Evolutionary conservation across 1,284 basidiomycete species (phyloP).

Genomic region (Waitea zeae): DNA sequence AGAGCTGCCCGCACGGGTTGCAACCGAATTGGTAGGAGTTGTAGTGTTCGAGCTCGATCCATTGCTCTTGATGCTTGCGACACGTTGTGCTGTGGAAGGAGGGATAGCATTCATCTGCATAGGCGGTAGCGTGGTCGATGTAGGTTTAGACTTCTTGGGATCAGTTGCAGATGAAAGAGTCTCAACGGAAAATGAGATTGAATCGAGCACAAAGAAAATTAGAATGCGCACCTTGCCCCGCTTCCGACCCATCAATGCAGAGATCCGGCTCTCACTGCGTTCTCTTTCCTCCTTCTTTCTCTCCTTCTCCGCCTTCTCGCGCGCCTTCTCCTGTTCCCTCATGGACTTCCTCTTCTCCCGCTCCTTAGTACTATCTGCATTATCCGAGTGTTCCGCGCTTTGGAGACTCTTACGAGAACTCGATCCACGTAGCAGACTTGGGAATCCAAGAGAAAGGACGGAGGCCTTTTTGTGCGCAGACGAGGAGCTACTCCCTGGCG

Average conservation of each 20-base stretch:
- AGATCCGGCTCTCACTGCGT: constrained; percentile 70
- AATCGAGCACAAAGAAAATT: constrained; percentile 6
- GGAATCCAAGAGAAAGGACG: constrained; percentile 58
- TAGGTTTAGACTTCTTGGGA: constrained; percentile 46
- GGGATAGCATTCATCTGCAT: constrained; percentile 78
- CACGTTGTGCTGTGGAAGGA: constrained; percentile 58
- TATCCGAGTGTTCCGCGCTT: constrained; percentile 27
- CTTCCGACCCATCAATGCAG: constrained; percentile 75
- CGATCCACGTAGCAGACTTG: constrained; percentile 71
- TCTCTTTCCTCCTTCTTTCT: constrained; percentile 70
- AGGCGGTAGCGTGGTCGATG: constrained; percentile 60
- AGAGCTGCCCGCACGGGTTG: constrained; percentile 23
- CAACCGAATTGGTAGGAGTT: constrained; percentile 23
- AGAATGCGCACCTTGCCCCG: constrained; percentile 67
- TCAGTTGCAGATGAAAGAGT: constrained; percentile 79
- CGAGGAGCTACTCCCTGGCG: constrained; percentile 33
- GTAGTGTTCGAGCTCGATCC: no score
- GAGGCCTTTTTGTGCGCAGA: constrained; percentile 51
- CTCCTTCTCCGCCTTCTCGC: constrained; percentile 31
- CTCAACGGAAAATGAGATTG: no score
- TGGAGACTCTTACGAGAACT: constrained; percentile 68
- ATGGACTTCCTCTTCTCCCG: constrained; percentile 25
- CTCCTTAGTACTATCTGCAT: constrained; percentile 33
- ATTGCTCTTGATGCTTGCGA: constrained; percentile 54
- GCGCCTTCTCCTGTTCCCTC: constrained; percentile 19